Conservation (phyloP, 768 basidiomycete genomes). For the Omphalotus guepiniiformis region DNA sequence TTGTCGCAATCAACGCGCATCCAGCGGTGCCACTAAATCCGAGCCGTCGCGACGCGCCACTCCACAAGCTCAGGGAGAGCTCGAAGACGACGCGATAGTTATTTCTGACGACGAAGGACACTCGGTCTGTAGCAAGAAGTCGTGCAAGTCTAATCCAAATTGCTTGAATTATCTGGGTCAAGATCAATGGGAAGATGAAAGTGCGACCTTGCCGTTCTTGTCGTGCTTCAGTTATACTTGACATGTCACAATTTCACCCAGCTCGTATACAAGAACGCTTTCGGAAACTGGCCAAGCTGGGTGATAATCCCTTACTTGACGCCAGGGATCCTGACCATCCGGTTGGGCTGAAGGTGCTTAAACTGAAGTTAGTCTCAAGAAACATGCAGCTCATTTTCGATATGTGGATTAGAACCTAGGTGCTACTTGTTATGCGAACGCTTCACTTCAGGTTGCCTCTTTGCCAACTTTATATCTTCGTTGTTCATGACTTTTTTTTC, state of each 20-base stretch:
- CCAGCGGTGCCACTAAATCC: conserved; percentile 15
- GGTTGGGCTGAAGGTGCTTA: conserved; percentile 69
- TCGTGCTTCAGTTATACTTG: conserved; percentile 9
- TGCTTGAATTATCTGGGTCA: conserved; percentile 90
- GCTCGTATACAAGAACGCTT: conserved; percentile 50
- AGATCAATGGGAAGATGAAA: conserved; percentile 73
- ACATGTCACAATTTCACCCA: conserved; percentile 21
- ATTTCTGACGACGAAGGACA: conserved; percentile 63
- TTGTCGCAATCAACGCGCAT: conserved; percentile 55
- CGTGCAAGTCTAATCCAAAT: conserved; percentile 73
- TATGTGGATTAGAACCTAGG: conserved; percentile 71
- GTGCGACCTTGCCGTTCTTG: conserved; percentile 33
- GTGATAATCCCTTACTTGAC: conserved; percentile 47
- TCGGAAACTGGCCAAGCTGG: conserved; percentile 47
- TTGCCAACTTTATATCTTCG: not conserved
- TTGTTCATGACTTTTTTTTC: conserved; percentile 5
- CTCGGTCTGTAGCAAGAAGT: conserved; percentile 53
- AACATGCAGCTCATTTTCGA: conserved; percentile 7
- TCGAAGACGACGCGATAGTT: conserved; percentile 60
- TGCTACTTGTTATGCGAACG: conserved; percentile 96
- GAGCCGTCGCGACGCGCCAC: conserved; percentile 10
- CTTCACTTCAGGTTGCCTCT: conserved; percentile 73
- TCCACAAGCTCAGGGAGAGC: conserved; percentile 32
- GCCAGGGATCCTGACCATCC: conserved; percentile 54
- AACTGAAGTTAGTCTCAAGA: not conserved